Evolutionary conservation across 2,329 filamentous ascomycete genomes (phyloP), one percentile per base, ranked within the genome.

Genomic region (Exserohilum rostratum): DNA sequence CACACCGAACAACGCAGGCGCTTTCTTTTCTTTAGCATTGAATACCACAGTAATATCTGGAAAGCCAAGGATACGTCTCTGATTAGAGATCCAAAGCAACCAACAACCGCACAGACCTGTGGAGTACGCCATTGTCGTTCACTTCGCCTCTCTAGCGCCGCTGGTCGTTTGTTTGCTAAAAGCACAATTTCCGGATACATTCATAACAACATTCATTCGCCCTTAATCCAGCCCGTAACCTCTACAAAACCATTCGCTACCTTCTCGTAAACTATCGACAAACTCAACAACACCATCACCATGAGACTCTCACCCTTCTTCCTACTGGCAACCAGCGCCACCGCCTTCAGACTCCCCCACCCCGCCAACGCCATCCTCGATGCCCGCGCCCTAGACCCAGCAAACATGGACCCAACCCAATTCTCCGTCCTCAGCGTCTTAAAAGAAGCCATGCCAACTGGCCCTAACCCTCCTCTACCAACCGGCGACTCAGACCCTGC

Each of bases 401-500:
- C 45, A 31, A 60, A 53, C 39, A 60, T 64, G 55, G 47, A 61
- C 31, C 58, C 60, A 13, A 48, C 53, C 15, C 54, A 47, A 7
- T 47, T 60, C 52, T 61, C 58, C 15, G 43, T 64, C 9, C 56
- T 65, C 18, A 54, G 50, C n/a, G 54, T 64, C 18, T 52, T 65
- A 34, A 50, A 53, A 20, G 62, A 60, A 9, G 62, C 56, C 27
- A 56, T 65, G 25, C 53, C 61, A 12, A 43, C 48, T 7, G 48
- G 46, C 11, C 10, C 52, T 17, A 29, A 37, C 22, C 17, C 37
- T 15, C 46, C 58, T 3, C 20, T 53, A 20, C 58, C 58, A 11
- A 51, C 57, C 3, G 52, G 54, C 27, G 48, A 31, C 38, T 18
- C 44, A 12, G 44, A 54, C 15, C 58, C 61, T 5, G 43, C 51